A percentile compares a stretch with the other conserved stretches of the same genome.
phyloP scores from a whole-genome alignment of 1,284 basidiomycete species.

The Earliella scabrosa region DNA sequence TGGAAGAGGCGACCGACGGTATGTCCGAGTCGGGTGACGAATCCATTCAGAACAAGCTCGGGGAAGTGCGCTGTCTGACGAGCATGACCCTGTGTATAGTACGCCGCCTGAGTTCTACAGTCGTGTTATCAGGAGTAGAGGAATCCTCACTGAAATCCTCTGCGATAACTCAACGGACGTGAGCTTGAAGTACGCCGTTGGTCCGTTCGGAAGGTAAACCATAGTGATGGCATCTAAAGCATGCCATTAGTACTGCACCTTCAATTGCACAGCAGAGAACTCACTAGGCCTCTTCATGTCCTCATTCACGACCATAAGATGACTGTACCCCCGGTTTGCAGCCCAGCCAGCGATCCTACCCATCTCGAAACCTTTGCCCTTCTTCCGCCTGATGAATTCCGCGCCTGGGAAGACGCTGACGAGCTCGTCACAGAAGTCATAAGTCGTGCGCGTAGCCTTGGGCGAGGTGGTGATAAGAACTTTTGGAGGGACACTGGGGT shows the following conservation, averaged over 20 bases:
- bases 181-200: conserved; percentile 96
- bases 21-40: conserved; percentile 93
- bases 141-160: conserved; percentile 83
- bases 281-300: conserved; percentile 91
- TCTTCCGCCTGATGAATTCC: conserved; percentile 89
- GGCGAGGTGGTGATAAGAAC: conserved; percentile 90
- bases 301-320: conserved; percentile 93
- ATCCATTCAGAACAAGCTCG: conserved; percentile 95
- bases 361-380: conserved; percentile 93
- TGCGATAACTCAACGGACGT: conserved; percentile 87
- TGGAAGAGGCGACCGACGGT: conserved; percentile 94
- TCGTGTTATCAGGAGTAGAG: background rate
- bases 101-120: background rate
- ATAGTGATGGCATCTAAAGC: conserved; percentile 87
- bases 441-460: conserved; percentile 84
- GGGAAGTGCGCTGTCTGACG: conserved; percentile 92
- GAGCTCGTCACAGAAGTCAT: conserved; percentile 91
- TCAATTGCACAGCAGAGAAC: conserved; percentile 36
- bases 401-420: conserved; percentile 94
- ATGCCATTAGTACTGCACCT: background rate
- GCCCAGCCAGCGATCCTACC: conserved; percentile 96
- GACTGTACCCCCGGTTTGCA: conserved; percentile 84
- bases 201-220: conserved; percentile 89
- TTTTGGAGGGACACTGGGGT: conserved; percentile 76
- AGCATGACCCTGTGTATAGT: conserved; percentile 77